Conservation (phyloP, 768 basidiomycete genomes). For the Mycena kentingensis region DNA sequence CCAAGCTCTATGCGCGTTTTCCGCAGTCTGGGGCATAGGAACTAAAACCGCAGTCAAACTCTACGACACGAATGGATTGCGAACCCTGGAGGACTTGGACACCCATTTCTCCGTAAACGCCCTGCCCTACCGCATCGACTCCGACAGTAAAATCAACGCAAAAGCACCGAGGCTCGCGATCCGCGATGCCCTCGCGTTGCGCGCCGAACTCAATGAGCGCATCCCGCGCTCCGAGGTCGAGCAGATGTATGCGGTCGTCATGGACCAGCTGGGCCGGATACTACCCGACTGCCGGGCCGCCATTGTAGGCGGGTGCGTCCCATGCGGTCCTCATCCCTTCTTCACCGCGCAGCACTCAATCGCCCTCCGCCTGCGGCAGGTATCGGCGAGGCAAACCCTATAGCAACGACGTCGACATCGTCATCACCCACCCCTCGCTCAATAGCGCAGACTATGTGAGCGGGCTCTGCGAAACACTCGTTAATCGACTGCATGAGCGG, state of each 20-base stretch:
- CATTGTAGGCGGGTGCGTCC: constrained; percentile 77
- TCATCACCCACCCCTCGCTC: constrained; percentile 67
- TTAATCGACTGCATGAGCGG: constrained; percentile 54
- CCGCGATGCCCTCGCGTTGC: constrained; percentile 59
- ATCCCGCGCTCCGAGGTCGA: constrained; percentile 80
- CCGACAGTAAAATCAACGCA: constrained; percentile 11
- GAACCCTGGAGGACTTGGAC: constrained; percentile 70
- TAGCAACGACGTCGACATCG: constrained; percentile 88
- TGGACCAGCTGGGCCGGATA: constrained; percentile 63
- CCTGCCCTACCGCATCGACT: constrained; percentile 22
- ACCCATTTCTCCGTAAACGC: constrained; percentile 56
- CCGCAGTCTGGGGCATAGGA: constrained; percentile 73
- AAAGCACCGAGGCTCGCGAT: constrained; percentile 42
- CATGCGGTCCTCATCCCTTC: background rate
- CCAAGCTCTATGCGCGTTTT: constrained; percentile 56
- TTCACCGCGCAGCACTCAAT: background rate
- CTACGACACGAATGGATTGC: constrained; percentile 59
- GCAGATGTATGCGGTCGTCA: constrained; percentile 68
- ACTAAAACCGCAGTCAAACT: constrained; percentile 66
- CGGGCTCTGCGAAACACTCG: constrained; percentile 61
- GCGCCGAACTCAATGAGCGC: constrained; percentile 51
- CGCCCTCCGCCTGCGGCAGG: constrained; percentile 37
- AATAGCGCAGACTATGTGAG: constrained; percentile 43
- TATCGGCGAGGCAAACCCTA: constrained; percentile 82
- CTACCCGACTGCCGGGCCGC: constrained; percentile 71